Evolutionary conservation across 2,329 filamentous ascomycete species (phyloP), one percentile per base, ranked within the genome.

Genomic region (Sphaerulina musiva): DNA sequence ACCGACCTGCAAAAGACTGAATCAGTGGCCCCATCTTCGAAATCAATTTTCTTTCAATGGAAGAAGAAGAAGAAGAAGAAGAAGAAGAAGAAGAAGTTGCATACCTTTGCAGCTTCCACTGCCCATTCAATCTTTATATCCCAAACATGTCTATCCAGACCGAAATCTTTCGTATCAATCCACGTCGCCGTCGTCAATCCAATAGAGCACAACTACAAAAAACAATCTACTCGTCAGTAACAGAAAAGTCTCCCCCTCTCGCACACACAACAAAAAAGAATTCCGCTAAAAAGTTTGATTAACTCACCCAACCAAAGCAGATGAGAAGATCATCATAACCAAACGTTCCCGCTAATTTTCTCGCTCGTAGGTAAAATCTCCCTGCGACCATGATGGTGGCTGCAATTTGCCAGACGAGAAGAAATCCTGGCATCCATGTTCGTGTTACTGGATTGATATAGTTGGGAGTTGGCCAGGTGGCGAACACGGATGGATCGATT

Each of bases 141-240:
- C 63, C 63, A 65, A n/a, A 55, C 57, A 48, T 65, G 63, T 29
- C 63, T 48, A 34, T 63, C 60, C 3, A 63, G 45, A 10, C 58
- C 55, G 8, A 55, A 58, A n/a, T 54, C 39, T 29, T 46, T 49
- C 26, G 53, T 45, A 26, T 43, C 46, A n/a, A 59, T 44, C 54
- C 58, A 63, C 5, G 60, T 57, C 10, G 48, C 43, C 6, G 42
- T 50, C 10, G 60, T 64, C 40, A 64, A 48, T 3, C 60, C 58
- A 2, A 63, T 48, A 2, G 61, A 62, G 39, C 57, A 57, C 23
- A 63, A 26, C 57, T 59, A 31, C 6, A 39, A 11, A 6, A 20
- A 12, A 20, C 1, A 17, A 17, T 17, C 14, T 17, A 17, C 14
- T 17, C 14, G 14, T 42, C 26, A 45, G 40, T 23, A 31, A 36